Base-by-base conservation (phyloP, 2,329 filamentous ascomycete species). In the Botrytis medusae region DNA sequence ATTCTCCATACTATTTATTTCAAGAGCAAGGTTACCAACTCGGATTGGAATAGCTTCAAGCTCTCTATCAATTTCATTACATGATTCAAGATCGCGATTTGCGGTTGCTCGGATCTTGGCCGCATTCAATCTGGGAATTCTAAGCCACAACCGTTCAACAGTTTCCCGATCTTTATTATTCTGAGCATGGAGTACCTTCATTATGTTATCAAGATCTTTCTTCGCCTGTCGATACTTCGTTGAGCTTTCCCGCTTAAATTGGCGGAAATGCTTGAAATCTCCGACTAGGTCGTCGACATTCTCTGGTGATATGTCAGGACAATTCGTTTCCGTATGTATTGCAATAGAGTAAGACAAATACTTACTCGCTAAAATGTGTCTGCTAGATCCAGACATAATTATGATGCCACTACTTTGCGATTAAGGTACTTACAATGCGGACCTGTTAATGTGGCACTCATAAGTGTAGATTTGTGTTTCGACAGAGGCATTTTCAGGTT, bases 21-120 rank as follows among this genome's bases (percentile, higher is more conserved):
- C 14, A 7, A 2, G 2, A 54, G 5, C 0, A 29, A 54, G 16
- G 18, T 16, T 0, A 0, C 1, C 2, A 16, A 0, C 0, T n/a
- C 14, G n/a, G 29, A 16, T 16, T 29, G 1, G 0, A 54, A 16
- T 18, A 8, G 0, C 14, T 1, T 0, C 0, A 54, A 8, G 1
- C 2, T 29, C 14, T 29, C 1, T 0, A 54, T 18, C 5, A 8
- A 54, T 16, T 8, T 29, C 12, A 3, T 54, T 0, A 3, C 12
- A 25, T 51, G 4, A n/a, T 51, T 0, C 2, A 51, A 6, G 25
- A 51, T n/a, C 25, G 6, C 0, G 2, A 57, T 18, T 18, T 16
- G 7, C 51, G 0, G 0, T 0, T 57, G 14, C 51, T 29, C 7
- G 51, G n/a, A 1, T 3, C n/a, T 4, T 32, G 51, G 51, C 25